Percentiles rank a stretch among this genome's conserved stretches.
These are phyloP conservation scores for Rhizopus delemar DNA, from an alignment of 371 early-diverging fungal genomes.

Conservation along the genomic window DNA sequence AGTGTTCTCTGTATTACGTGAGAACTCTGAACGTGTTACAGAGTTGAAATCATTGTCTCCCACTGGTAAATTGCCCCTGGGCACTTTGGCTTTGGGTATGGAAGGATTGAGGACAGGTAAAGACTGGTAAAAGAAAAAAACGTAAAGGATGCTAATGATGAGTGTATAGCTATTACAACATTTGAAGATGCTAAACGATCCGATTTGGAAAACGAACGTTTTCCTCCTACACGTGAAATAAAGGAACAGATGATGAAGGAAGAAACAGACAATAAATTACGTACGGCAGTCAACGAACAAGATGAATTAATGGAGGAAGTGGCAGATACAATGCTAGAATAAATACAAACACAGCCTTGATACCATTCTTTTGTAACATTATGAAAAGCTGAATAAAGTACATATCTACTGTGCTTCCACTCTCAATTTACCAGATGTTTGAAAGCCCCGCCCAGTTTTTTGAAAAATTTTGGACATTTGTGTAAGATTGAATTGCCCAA, in stretches of 20 bases:
- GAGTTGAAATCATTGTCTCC: slow-evolving; percentile 89
- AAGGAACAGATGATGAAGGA: slow-evolving; percentile 50
- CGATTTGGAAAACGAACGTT: slow-evolving; percentile 88
- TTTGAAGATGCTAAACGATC: slow-evolving; percentile 92
- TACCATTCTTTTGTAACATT: no score
- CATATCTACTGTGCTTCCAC: no score
- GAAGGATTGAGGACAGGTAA: slow-evolving; percentile 84
- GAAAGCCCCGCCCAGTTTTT: no score
- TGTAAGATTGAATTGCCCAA: no score
- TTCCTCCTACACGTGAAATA: slow-evolving; percentile 78
- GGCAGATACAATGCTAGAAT: slow-evolving; percentile 44
- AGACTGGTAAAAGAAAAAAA: neutral
- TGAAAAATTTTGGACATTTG: no score
- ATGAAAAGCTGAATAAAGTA: no score
- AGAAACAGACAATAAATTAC: slow-evolving; percentile 47
- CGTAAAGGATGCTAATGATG: no score
- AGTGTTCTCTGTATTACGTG: slow-evolving; percentile 84
- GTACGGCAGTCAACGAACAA: slow-evolving; percentile 52
- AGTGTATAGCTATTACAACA: slow-evolving; percentile 68
- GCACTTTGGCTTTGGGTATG: slow-evolving; percentile 84
- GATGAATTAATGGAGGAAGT: slow-evolving; percentile 44
- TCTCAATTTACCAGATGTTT: no score
- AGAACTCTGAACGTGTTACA: slow-evolving; percentile 86
- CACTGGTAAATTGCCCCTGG: slow-evolving; percentile 77
- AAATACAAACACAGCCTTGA: neutral